A percentile compares a stretch with the other conserved stretches of the same genome.
Conservation (phyloP, 306 rosid genomes). For the Datisca glomerata region DNA sequence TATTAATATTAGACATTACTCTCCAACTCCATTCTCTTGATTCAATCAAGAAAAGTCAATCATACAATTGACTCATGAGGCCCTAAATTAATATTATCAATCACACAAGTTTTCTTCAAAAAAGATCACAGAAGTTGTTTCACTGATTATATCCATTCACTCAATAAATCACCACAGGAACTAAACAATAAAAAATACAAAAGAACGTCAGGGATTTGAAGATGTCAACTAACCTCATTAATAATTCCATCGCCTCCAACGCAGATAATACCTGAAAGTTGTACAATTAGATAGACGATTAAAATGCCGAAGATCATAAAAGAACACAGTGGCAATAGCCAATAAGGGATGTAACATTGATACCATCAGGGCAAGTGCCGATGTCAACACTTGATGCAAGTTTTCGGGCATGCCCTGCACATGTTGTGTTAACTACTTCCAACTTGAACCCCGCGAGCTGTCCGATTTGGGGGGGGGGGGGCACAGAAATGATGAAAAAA, state of each 20-base stretch:
- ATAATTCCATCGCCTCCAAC: conserved; percentile 99
- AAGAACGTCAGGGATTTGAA: not conserved
- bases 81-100: too few species aligned
- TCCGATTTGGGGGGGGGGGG: conserved; percentile 33
- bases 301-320: conserved; percentile 16
- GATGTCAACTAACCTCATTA: conserved; percentile 67
- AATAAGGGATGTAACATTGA: conserved; percentile 13
- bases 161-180: too few species aligned
- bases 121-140: too few species aligned
- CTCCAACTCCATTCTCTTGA: too few species aligned
- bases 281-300: conserved; percentile 3
- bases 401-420: conserved; percentile 85
- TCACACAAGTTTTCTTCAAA: too few species aligned
- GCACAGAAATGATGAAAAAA: too few species aligned
- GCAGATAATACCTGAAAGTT: conserved; percentile 77
- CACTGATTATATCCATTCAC: too few species aligned
- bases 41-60: too few species aligned
- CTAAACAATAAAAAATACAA: too few species aligned
- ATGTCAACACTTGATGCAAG: conserved; percentile 92
- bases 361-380: conserved; percentile 94
- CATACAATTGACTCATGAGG: too few species aligned
- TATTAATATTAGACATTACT: too few species aligned
- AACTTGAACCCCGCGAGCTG: conserved; percentile 99
- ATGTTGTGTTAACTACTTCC: conserved; percentile 88
- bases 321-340: too few species aligned